Evolutionary conservation across 352 stramenopile genomes (phyloP).

Genomic region (Pythium apleroticum): DNA sequence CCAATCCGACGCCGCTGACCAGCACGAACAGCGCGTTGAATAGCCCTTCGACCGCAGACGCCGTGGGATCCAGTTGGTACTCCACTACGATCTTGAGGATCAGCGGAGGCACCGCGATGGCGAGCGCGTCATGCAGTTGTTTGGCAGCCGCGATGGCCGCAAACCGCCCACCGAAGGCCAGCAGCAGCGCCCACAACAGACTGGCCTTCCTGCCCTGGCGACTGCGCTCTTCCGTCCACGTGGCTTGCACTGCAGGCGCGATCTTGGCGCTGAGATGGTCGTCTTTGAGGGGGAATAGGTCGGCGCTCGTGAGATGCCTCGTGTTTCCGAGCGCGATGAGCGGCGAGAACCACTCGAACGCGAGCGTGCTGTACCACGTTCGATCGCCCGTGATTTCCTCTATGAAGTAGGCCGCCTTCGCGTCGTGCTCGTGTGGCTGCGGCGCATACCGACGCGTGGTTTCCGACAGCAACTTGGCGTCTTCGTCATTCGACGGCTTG

Average conservation of each 20-base stretch:
- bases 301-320: conserved; percentile 3
- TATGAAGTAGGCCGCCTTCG: conserved; percentile 5
- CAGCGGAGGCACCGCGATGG: conserved; percentile 59
- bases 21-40: conserved; percentile 61
- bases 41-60: conserved; percentile 44
- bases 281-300: conserved; percentile 19
- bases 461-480: not conserved
- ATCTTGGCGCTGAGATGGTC: not conserved
- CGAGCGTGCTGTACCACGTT: conserved; percentile 10
- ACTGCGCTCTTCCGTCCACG: conserved; percentile 1
- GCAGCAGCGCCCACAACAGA: conserved; percentile 50
- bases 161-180: conserved; percentile 57
- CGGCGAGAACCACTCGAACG: conserved; percentile 26
- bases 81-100: conserved; percentile 77
- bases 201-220: conserved; percentile 28
- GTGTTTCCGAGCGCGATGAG: conserved; percentile 19
- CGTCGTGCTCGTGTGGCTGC: conserved; percentile 4
- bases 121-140: conserved; percentile 63
- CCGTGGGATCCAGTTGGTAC: conserved; percentile 55
- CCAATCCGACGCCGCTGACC: conserved; percentile 56
- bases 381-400: conserved; percentile 15
- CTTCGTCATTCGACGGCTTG: not conserved
- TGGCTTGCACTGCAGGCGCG: not conserved
- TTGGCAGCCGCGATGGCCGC: conserved; percentile 52
- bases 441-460: conserved; percentile 10